Evolutionary conservation across 2,329 filamentous ascomycete species (phyloP).

Genomic region (Chaetomium sp.): DNA sequence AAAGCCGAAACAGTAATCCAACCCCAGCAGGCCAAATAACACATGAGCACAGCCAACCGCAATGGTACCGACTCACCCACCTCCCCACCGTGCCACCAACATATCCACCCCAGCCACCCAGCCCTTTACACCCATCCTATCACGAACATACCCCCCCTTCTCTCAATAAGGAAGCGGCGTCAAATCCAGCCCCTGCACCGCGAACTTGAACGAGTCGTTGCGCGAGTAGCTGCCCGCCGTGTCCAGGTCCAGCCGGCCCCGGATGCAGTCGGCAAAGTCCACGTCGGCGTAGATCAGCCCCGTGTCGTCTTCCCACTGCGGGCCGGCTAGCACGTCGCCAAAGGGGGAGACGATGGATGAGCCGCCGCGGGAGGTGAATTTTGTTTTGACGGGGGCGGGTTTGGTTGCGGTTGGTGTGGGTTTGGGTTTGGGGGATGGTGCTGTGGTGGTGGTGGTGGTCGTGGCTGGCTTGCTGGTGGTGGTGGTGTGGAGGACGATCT

Average conservation of each 20-base stretch:
- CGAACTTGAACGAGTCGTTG: constrained; percentile 64
- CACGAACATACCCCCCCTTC: too few relatives aligned
- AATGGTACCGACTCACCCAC: neutral
- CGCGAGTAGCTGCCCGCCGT: constrained; percentile 81
- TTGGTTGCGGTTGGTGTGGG: constrained; percentile 14
- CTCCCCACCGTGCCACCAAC: neutral
- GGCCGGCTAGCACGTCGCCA: constrained; percentile 77
- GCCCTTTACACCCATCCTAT: neutral
- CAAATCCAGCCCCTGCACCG: constrained; percentile 60
- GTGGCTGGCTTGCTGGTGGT: constrained; percentile 4
- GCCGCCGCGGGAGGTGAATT: constrained; percentile 72
- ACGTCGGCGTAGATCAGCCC: constrained; percentile 71
- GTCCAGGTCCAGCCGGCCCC: constrained; percentile 80
- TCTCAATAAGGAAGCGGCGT: constrained; percentile 57
- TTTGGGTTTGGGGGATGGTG: too few relatives aligned
- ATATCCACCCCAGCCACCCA: too few relatives aligned
- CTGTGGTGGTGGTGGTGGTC: neutral
- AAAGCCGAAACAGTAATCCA: neutral
- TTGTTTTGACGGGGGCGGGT: constrained; percentile 41
- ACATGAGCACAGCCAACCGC: too few relatives aligned
- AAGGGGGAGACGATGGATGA: constrained; percentile 79
- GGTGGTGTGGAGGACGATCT: constrained; percentile 42
- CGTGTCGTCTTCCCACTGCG: constrained; percentile 78
- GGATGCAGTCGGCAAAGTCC: constrained; percentile 84
- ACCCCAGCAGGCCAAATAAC: too few relatives aligned